Conservation (phyloP, 1,139 yeast species). For the Suhomyces wounanorum region DNA sequence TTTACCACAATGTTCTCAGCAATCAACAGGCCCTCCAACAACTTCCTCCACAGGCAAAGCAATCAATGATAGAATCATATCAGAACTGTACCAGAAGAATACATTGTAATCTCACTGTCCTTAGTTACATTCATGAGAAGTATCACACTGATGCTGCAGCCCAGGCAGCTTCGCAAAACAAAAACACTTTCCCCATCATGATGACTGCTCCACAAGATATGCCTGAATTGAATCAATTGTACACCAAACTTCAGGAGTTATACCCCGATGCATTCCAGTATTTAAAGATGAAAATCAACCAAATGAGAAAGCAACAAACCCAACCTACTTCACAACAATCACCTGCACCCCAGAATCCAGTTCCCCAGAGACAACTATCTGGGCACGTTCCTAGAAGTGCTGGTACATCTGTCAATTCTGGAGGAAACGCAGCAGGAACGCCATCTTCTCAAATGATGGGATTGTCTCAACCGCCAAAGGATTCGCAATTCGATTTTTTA, state of each 20-base stretch:
- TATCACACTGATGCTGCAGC: constrained; percentile 42
- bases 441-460: background rate
- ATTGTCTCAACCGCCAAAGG: constrained; percentile 1
- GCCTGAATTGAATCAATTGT: constrained; percentile 53
- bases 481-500: constrained; percentile 5
- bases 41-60: constrained; percentile 39
- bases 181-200: constrained; percentile 51
- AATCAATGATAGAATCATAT: constrained; percentile 46
- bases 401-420: constrained; percentile 22
- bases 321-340: constrained; percentile 14
- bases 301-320: constrained; percentile 35
- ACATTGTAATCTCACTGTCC: constrained; percentile 55
- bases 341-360: background rate
- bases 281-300: constrained; percentile 48
- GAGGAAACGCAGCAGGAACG: constrained; percentile 26
- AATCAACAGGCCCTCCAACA: constrained; percentile 40
- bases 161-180: constrained; percentile 29
- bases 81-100: constrained; percentile 54
- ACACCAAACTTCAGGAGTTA: constrained; percentile 49
- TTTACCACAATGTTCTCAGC: constrained; percentile 38
- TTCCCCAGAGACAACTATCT: constrained; percentile 2
- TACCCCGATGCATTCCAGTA: constrained; percentile 58
- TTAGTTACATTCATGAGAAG: constrained; percentile 54
- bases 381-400: background rate
- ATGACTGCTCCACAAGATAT: constrained; percentile 57